Conservation (phyloP, 495 filamentous ascomycete species). For the Sordaria brevicollis region DNA sequence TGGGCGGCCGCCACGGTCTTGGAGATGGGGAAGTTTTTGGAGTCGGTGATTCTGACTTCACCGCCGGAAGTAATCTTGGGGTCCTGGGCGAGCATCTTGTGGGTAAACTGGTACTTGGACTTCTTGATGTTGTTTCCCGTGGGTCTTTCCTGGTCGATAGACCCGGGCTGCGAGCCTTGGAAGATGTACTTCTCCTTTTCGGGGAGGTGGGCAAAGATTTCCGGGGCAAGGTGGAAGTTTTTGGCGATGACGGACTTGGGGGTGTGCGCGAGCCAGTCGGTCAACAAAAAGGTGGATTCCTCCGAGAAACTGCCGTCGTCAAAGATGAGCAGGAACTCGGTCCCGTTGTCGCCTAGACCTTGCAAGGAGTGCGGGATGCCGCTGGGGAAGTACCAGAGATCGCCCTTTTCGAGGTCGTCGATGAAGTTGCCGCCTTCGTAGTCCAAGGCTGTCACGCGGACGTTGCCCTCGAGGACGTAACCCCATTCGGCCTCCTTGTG, state of each 20-base stretch:
- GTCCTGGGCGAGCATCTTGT: conserved; percentile 50
- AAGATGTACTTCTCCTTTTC: conserved; percentile 59
- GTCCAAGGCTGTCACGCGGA: conserved; percentile 56
- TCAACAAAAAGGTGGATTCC: conserved; percentile 58
- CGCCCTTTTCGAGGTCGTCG: conserved; percentile 58
- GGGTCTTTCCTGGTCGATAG: conserved; percentile 33
- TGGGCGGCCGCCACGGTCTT: conserved; percentile 56
- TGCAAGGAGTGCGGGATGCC: conserved; percentile 63
- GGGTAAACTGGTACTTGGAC: conserved; percentile 49
- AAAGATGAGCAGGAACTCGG: conserved; percentile 62
- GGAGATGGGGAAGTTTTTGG: conserved; percentile 55
- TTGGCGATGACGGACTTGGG: conserved; percentile 52
- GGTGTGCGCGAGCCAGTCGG: conserved; percentile 58
- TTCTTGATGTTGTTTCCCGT: conserved; percentile 41
- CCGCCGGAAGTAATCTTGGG: conserved; percentile 45
- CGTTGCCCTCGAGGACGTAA: conserved; percentile 50
- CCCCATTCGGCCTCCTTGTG: conserved; percentile 65
- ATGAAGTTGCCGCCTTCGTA: conserved; percentile 58
- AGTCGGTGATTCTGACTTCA: conserved; percentile 51
- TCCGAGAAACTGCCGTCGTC: conserved; percentile 60
- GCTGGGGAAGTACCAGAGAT: conserved; percentile 68
- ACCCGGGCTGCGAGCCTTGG: conserved; percentile 44
- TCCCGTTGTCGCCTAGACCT: conserved; percentile 53
- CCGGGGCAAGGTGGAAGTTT: conserved; percentile 52
- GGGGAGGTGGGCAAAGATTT: conserved; percentile 50